Conservation (phyloP, 495 filamentous ascomycete species). For the Daldinia decipiens region DNA sequence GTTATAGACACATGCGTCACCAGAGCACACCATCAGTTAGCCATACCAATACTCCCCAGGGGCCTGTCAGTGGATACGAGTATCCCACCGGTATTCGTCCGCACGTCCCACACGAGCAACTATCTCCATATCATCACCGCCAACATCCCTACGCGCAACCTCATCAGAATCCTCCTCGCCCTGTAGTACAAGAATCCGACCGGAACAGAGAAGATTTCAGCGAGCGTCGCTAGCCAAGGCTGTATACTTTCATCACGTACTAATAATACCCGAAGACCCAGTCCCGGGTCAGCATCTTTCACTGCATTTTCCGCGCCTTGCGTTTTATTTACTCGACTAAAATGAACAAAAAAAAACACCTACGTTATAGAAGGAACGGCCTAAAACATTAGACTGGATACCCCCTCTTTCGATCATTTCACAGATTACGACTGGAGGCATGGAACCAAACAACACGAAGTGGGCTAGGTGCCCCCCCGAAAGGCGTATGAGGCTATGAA, state of each 20-base stretch:
- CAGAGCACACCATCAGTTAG: conserved; percentile 49
- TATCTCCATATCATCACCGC: conserved; percentile 19
- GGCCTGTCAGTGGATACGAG: conserved; percentile 11
- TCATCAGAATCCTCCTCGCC: conserved; percentile 8
- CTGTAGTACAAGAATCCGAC: conserved; percentile 20
- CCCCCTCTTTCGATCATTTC: no score
- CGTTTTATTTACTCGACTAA: background rate
- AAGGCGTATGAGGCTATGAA: background rate
- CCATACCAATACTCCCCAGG: conserved; percentile 5
- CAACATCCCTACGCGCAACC: conserved; percentile 23
- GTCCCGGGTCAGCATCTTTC: background rate
- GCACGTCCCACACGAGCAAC: conserved; percentile 3
- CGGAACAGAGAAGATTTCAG: conserved; percentile 22
- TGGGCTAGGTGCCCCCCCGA: background rate
- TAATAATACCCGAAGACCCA: no score
- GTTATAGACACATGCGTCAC: conserved; percentile 48
- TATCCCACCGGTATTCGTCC: conserved; percentile 1
- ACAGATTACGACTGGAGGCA: background rate
- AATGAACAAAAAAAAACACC: no score
- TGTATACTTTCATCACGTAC: background rate
- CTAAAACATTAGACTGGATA: no score
- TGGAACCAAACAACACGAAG: background rate
- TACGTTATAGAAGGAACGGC: no score
- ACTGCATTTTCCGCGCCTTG: background rate
- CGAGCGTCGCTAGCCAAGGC: conserved; percentile 29